A percentile compares a stretch with the other conserved stretches of the same genome.
phyloP scores from a whole-genome alignment of 805 yeast species.

The Nakazawaea peltata region DNA sequence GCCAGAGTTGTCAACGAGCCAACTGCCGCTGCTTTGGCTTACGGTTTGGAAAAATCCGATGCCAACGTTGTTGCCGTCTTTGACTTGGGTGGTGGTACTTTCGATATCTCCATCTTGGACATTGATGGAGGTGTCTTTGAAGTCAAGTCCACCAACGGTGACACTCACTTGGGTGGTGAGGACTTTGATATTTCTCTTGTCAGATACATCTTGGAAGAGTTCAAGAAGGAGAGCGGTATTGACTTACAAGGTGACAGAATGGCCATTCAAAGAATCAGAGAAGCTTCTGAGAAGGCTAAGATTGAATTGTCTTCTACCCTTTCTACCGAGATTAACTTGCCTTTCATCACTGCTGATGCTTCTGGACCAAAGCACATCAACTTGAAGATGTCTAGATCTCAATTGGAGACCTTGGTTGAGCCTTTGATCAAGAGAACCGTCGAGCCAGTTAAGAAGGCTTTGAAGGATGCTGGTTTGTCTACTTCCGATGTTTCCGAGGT shows the following conservation, averaged over 20 bases:
- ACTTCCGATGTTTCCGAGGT: constrained; percentile 66
- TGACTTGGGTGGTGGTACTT: constrained; percentile 98
- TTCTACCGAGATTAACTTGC: constrained; percentile 56
- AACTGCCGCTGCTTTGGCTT: constrained; percentile 90
- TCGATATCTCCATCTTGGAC: constrained; percentile 93
- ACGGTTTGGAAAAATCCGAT: constrained; percentile 78
- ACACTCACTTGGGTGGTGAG: constrained; percentile 90
- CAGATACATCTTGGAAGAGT: constrained; percentile 57
- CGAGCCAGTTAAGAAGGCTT: constrained; percentile 66
- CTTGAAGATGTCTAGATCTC: constrained; percentile 50
- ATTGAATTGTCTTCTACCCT: constrained; percentile 65
- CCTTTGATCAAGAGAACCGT: constrained; percentile 61
- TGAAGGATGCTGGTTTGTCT: constrained; percentile 64
- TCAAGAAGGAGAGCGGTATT: constrained; percentile 45
- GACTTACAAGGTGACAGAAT: constrained; percentile 44
- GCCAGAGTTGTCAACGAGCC: constrained; percentile 88
- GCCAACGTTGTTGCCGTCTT: constrained; percentile 73
- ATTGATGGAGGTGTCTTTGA: constrained; percentile 97
- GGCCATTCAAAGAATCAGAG: constrained; percentile 70
- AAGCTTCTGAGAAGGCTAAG: constrained; percentile 71
- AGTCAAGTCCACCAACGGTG: constrained; percentile 97
- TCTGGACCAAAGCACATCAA: constrained; percentile 51
- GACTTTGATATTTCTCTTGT: constrained; percentile 84
- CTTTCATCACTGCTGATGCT: constrained; percentile 51
- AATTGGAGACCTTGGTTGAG: constrained; percentile 59